Evolutionary conservation across 192 early-diverging fungal species (phyloP).

Genomic region (Coemansia pectinata): DNA sequence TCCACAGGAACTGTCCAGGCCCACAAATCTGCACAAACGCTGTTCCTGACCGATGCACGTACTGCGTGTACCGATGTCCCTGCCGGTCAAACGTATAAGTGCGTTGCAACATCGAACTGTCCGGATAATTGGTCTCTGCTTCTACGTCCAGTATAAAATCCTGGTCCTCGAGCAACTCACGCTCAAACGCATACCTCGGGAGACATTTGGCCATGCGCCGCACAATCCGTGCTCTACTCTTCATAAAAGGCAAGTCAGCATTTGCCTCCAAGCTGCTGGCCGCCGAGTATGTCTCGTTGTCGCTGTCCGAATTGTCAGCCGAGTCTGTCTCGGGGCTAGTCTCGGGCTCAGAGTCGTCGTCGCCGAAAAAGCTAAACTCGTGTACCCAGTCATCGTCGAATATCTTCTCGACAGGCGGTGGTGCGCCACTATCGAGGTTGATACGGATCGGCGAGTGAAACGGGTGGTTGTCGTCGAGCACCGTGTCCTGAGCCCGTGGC

Average conservation of each 20-base stretch:
- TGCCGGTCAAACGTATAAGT: slow-evolving; percentile 57
- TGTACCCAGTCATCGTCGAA: slow-evolving; percentile 40
- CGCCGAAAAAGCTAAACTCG: slow-evolving; percentile 30
- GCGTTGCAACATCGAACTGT: slow-evolving; percentile 62
- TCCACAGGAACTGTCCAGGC: slow-evolving; percentile 80
- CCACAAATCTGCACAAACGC: slow-evolving; percentile 90
- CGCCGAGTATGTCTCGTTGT: neutral
- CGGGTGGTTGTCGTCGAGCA: slow-evolving; percentile 77
- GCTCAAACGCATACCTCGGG: slow-evolving; percentile 70
- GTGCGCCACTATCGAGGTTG: slow-evolving; percentile 56
- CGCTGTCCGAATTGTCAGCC: neutral
- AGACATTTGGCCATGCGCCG: slow-evolving; percentile 31
- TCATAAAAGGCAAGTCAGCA: neutral
- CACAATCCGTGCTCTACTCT: slow-evolving; percentile 10
- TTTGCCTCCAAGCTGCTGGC: neutral
- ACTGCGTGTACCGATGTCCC: slow-evolving; percentile 74
- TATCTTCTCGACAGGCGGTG: slow-evolving; percentile 61
- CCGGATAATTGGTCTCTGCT: slow-evolving; percentile 73
- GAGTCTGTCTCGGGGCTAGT: neutral
- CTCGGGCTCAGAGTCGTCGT: slow-evolving; percentile 35
- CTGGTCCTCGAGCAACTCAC: slow-evolving; percentile 74
- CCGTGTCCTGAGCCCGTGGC: slow-evolving; percentile 56
- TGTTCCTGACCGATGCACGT: slow-evolving; percentile 84
- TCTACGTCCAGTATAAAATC: slow-evolving; percentile 95
- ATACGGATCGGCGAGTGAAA: slow-evolving; percentile 81